Evolutionary conservation across 2,329 filamentous ascomycete genomes (phyloP).

Genomic region (Aurifilum marmelostoma): DNA sequence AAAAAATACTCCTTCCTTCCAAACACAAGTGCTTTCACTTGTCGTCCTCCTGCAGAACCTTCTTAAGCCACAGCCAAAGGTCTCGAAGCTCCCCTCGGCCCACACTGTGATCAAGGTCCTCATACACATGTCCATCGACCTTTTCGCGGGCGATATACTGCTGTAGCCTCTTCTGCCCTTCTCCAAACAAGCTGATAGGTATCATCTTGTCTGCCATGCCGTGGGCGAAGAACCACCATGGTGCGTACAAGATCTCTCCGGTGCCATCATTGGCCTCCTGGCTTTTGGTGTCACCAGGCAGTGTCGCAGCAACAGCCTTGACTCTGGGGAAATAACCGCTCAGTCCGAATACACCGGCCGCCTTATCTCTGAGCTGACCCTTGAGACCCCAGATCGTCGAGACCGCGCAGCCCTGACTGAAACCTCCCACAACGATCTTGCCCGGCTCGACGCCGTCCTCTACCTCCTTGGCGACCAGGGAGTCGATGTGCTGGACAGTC

Average conservation of each 20-base stretch:
- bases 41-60: slow-evolving; percentile 15
- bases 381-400: slow-evolving; percentile 24
- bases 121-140: slow-evolving; percentile 23
- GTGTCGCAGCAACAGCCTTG: slow-evolving; percentile 1
- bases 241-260: neutral
- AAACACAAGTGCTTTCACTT: too few relatives aligned
- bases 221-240: slow-evolving; percentile 23
- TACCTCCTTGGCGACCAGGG: slow-evolving; percentile 15
- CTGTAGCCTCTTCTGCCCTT: slow-evolving; percentile 22
- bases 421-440: slow-evolving; percentile 22
- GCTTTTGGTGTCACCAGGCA: neutral
- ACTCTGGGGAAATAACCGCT: slow-evolving; percentile 21
- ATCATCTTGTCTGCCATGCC: slow-evolving; percentile 17
- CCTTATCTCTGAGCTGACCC: slow-evolving; percentile 13
- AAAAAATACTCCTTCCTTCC: too few relatives aligned
- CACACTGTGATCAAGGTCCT: slow-evolving; percentile 17
- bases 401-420: slow-evolving; percentile 25
- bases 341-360: slow-evolving; percentile 22
- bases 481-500: slow-evolving; percentile 20
- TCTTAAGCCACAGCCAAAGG: slow-evolving; percentile 25
- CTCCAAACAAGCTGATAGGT: slow-evolving; percentile 12
- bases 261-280: neutral
- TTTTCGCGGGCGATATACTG: slow-evolving; percentile 14
- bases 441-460: slow-evolving; percentile 10
- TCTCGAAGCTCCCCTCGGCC: slow-evolving; percentile 19